These are phyloP conservation scores for Hymenoscyphus occultus DNA, from an alignment of 2,329 filamentous ascomycete genomes.

Conservation along the genomic window DNA sequence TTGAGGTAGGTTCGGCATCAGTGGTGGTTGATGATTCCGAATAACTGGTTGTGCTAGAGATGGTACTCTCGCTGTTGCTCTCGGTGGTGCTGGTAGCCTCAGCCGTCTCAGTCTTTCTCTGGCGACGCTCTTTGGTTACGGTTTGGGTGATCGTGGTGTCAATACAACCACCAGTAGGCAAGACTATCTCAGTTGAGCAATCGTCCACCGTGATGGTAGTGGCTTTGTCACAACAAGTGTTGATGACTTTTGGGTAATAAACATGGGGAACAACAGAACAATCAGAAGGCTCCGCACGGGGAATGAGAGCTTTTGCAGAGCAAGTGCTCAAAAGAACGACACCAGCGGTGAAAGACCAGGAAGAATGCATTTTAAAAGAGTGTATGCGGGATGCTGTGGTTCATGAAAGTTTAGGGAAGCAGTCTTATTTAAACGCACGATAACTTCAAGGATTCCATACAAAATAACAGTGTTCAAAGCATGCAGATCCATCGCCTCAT, in stretches of 20 bases:
- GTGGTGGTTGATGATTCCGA: no score
- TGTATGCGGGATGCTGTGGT: slow-evolving; percentile 1
- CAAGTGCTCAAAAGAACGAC: slow-evolving; percentile 5
- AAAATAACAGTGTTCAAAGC: background rate
- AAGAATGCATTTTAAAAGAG: slow-evolving; percentile 4
- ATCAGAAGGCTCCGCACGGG: background rate
- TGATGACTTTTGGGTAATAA: background rate
- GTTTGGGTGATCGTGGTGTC: background rate
- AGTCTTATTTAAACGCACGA: slow-evolving; percentile 3
- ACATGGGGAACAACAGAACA: slow-evolving; percentile 1
- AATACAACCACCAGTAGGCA: background rate
- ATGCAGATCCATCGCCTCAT: slow-evolving; percentile 3
- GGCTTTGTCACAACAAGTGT: background rate
- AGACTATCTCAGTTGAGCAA: background rate
- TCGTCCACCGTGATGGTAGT: background rate
- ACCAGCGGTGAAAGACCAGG: slow-evolving; percentile 3
- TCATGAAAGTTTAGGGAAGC: background rate
- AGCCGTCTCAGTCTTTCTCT: background rate
- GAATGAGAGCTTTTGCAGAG: background rate
- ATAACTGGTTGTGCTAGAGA: no score
- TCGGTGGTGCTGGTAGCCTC: no score
- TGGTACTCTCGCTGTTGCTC: background rate
- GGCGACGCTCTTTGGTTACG: background rate
- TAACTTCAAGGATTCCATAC: background rate
- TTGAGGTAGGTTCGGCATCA: background rate